Conservation (phyloP, 257 asterid genomes). For the Echium plantagineum region DNA sequence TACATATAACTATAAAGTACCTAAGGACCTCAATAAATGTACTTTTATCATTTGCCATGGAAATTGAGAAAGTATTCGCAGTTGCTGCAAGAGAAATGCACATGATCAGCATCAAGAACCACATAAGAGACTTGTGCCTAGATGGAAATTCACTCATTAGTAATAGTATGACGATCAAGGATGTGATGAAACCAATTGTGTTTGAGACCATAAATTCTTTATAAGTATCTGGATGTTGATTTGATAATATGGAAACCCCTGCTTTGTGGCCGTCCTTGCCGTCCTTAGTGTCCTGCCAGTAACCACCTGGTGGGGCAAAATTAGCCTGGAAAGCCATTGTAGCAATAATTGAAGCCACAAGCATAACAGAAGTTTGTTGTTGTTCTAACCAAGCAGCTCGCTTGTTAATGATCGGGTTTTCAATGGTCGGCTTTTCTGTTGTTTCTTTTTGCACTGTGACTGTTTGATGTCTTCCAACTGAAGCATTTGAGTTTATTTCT, state of each 20-base stretch:
- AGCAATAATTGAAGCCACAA: conserved; percentile 24
- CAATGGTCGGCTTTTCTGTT: neutral
- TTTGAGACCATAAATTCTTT: conserved; percentile 1
- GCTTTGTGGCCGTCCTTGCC: too few relatives aligned
- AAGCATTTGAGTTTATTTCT: conserved; percentile 1
- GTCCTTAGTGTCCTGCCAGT: too few relatives aligned
- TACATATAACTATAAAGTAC: neutral
- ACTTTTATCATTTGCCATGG: neutral
- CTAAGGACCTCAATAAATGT: neutral
- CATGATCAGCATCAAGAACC: conserved; percentile 23
- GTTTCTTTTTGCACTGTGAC: too few relatives aligned
- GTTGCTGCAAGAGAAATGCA: conserved; percentile 22
- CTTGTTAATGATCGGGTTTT: neutral
- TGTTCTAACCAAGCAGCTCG: conserved; percentile 10
- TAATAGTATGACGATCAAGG: conserved; percentile 26
- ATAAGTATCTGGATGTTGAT: neutral
- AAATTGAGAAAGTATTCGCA: conserved; percentile 8
- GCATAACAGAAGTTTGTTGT: conserved; percentile 16
- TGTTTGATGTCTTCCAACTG: neutral
- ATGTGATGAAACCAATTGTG: conserved; percentile 23
- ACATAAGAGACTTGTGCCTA: conserved; percentile 10
- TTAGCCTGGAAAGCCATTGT: conserved; percentile 26
- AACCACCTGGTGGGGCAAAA: conserved; percentile 21
- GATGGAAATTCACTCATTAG: conserved; percentile 22
- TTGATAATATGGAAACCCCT: conserved; percentile 5